Conservation (phyloP, 345 rosid genomes). For the Anastatica hierochuntica region DNA sequence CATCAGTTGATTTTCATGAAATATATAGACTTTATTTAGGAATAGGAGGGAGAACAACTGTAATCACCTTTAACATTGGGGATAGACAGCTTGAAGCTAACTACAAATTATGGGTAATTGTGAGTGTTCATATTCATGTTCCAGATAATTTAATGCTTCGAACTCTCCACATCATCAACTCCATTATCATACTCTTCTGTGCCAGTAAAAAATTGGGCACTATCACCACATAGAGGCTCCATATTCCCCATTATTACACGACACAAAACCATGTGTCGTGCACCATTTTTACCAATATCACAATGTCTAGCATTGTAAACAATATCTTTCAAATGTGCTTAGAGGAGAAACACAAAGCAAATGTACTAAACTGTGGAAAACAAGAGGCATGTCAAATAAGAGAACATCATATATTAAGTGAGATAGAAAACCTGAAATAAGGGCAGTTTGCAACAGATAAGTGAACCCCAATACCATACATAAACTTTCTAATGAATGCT, state of each 20-base stretch:
- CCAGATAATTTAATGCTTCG: constrained; percentile 60
- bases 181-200: constrained; percentile 67
- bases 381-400: neutral
- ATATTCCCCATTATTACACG: constrained; percentile 85
- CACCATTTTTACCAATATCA: constrained; percentile 89
- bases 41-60: constrained; percentile 17
- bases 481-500: constrained; percentile 37
- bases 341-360: no score
- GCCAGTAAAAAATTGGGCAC: constrained; percentile 49
- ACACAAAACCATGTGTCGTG: constrained; percentile 53
- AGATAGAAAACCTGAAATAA: constrained; percentile 47
- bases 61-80: constrained; percentile 55
- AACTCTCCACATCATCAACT: constrained; percentile 62
- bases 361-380: neutral
- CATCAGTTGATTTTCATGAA: constrained; percentile 22
- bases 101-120: constrained; percentile 70
- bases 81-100: constrained; percentile 69
- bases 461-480: constrained; percentile 70
- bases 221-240: constrained; percentile 58
- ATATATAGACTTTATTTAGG: neutral
- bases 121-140: constrained; percentile 79
- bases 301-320: constrained; percentile 59
- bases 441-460: constrained; percentile 48
- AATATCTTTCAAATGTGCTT: constrained; percentile 11
- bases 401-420: no score